Evolutionary conservation across 495 filamentous ascomycete species (phyloP), one percentile per base, ranked within the genome.

Genomic region (Podospora pseudopauciseta): DNA sequence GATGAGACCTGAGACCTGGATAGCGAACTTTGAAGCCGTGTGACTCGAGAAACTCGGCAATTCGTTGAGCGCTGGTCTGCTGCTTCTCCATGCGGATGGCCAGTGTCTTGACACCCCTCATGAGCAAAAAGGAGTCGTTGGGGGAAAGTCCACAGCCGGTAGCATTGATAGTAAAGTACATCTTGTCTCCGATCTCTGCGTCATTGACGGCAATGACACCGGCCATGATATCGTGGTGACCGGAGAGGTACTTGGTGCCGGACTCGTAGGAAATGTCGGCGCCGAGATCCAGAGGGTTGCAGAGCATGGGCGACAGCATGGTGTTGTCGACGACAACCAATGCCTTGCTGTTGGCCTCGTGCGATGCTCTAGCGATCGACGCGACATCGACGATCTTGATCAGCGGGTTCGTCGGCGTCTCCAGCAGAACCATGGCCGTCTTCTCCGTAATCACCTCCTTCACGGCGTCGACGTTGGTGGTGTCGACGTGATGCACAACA

Each of bases 81-180:
- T 99, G 95, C 82, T 94, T 96, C 77, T 98, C 96, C 92, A 99
- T 96, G 70, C 95, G 92, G 67, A 99, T 96, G 72, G 93, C 93
- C 30, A 99, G 85, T 0, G 95, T 99, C 80, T 99, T 98, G 68
- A 99, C 85, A 4, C 95, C 95, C 60, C 96, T 87, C 83, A 98
- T 89, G 23, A 99, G 86, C 23, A 98, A 87, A 88, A 95, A 99
- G 2, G 91, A 94, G 79, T 99, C 95, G 73, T 97, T 96, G 0
- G 95, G 95, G 3, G 93, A 89, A 9, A 99, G 84, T 13, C 95
- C 95, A 73, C 95, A 98, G 54, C 95, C 95, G 1, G 93, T 94
- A 15, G 92, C 85, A 77, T 99, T 99, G 83, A 99, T 97, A 32
- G 92, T 92, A 82, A 97, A 97, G 82, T 90, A 98, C 75, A 99